Conservation (phyloP, 306 rosid genomes). For the Cajanus cajan region DNA sequence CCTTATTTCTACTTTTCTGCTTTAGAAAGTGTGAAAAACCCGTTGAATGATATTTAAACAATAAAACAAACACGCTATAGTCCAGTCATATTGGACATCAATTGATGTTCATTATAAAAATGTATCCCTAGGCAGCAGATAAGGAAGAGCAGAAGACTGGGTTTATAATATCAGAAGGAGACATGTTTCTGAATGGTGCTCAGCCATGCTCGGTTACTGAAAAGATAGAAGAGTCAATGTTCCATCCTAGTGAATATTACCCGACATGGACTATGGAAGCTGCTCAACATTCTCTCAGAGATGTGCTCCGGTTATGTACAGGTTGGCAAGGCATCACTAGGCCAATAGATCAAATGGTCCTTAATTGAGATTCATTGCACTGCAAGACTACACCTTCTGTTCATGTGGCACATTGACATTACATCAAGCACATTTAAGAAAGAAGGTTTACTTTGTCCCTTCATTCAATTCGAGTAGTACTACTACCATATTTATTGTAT, state of each 20-base stretch:
- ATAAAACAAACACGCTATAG: background rate
- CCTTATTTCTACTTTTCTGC: too few species aligned
- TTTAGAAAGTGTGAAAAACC: too few species aligned
- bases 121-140: constrained; percentile 51
- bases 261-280: constrained; percentile 66
- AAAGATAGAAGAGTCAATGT: constrained; percentile 38
- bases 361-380: constrained; percentile 27
- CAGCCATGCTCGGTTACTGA: constrained; percentile 34
- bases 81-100: background rate
- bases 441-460: background rate
- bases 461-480: background rate
- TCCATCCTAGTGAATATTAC: constrained; percentile 67
- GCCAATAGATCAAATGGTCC: constrained; percentile 39
- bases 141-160: constrained; percentile 47
- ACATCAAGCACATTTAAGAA: background rate
- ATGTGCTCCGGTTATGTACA: constrained; percentile 50
- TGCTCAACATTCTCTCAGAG: constrained; percentile 54
- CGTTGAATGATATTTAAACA: too few species aligned
- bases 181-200: constrained; percentile 66
- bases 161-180: constrained; percentile 55
- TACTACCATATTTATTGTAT: background rate
- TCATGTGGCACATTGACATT: background rate
- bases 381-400: constrained; percentile 1
- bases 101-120: background rate
- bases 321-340: constrained; percentile 62